Percentiles rank a stretch among this genome's conserved stretches.
These are phyloP conservation scores for Aspergillus sp. DNA, from an alignment of 2,329 filamentous ascomycete genomes.

Conservation along the genomic window DNA sequence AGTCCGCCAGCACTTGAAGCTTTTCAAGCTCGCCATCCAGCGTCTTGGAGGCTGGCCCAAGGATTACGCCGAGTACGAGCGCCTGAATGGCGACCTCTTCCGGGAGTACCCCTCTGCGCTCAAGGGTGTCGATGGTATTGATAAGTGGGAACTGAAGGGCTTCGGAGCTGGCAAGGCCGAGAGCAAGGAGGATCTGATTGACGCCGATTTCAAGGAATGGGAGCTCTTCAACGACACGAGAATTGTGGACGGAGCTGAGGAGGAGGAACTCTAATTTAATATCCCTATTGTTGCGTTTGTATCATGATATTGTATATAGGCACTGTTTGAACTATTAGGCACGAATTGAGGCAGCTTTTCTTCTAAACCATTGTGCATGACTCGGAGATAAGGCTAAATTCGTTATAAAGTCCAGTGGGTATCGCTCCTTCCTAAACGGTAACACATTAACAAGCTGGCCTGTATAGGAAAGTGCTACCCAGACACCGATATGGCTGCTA, in stretches of 20 bases:
- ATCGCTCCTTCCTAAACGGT: no score
- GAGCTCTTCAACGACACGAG: constrained; percentile 7
- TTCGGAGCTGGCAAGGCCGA: constrained; percentile 51
- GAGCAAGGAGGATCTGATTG: constrained; percentile 31
- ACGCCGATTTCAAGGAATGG: constrained; percentile 15
- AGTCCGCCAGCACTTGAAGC: constrained; percentile 37
- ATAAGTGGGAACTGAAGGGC: constrained; percentile 49
- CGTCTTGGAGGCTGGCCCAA: constrained; percentile 47
- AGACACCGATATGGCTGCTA: no score
- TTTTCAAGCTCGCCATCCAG: constrained; percentile 42
- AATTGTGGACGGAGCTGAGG: constrained; percentile 3
- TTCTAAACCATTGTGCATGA: no score
- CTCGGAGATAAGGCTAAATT: no score
- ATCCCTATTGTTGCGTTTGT: neutral
- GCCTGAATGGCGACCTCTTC: constrained; percentile 48
- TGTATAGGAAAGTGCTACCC: no score
- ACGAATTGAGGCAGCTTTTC: neutral
- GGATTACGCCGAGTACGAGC: constrained; percentile 49
- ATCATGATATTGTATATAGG: neutral
- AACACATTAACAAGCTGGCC: no score
- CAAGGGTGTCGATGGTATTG: constrained; percentile 45
- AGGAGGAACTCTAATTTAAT: constrained; percentile 5
- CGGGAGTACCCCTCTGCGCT: constrained; percentile 39
- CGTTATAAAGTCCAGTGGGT: no score
- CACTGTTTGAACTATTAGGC: neutral